Percentiles rank a stretch among this genome's conserved stretches.
Evolutionary conservation across 768 basidiomycete species (phyloP).

Genomic region (Tylopilus rubrobrunneus): DNA sequence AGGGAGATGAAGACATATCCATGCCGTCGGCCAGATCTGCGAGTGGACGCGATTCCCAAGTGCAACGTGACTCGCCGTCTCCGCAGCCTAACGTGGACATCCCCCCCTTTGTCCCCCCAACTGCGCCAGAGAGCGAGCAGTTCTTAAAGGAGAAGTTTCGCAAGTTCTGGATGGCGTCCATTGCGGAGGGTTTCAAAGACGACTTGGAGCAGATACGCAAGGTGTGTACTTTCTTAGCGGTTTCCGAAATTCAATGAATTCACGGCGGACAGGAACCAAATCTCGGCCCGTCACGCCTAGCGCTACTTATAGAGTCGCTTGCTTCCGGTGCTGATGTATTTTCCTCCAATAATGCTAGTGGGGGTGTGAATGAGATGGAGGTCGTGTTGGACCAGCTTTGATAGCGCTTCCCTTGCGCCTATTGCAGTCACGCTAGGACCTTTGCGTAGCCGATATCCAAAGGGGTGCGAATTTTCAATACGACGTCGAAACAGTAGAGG

Average conservation of each 20-base stretch:
- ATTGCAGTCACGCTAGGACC: background rate
- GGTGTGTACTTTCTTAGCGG: conserved; percentile 37
- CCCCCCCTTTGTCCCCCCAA: conserved; percentile 54
- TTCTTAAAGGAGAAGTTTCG: conserved; percentile 64
- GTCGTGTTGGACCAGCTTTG: conserved; percentile 50
- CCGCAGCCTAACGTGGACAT: conserved; percentile 29
- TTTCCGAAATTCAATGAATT: background rate
- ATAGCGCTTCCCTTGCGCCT: background rate
- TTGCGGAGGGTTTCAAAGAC: conserved; percentile 78
- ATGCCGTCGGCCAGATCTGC: background rate
- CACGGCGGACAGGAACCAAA: conserved; percentile 51
- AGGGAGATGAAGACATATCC: conserved; percentile 6
- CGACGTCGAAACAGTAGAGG: background rate
- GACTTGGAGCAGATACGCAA: conserved; percentile 83
- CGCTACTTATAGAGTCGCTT: conserved; percentile 70
- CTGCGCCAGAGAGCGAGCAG: conserved; percentile 43
- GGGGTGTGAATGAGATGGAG: conserved; percentile 65
- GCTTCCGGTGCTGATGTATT: conserved; percentile 78
- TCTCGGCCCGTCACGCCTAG: conserved; percentile 61
- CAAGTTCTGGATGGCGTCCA: conserved; percentile 83
- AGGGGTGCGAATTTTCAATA: background rate
- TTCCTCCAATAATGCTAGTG: conserved; percentile 35
- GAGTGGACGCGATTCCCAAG: background rate
- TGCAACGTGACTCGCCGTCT: conserved; percentile 24
- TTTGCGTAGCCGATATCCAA: background rate